Base-by-base conservation (phyloP, 805 yeast species). In the Tetrapisispora nanseiensis region DNA sequence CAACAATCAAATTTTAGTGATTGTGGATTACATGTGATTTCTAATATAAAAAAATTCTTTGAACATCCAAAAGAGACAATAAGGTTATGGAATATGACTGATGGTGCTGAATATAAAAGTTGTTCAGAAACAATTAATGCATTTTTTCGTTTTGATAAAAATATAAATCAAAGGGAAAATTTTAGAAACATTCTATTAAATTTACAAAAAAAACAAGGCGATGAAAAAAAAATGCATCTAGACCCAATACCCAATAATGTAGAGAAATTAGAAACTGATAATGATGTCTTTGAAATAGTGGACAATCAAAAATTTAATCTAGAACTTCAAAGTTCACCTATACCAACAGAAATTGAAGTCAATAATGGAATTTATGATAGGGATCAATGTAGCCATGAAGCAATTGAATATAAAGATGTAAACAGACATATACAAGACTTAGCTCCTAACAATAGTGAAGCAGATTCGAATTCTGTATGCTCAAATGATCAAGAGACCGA, bases 1-100 rank as follows among this genome's bases (percentile, higher is more conserved):
- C 78, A 72, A 46, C 98, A 92, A 55, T 78, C 79, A 22, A 92
- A 92, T 58, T 78, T 80, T 63, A 85, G 89, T 57, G 98, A 92
- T 59, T 92, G 98, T 65, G 98, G 98, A 1, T 76, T 92, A 19
- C 96, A 85, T 63, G 85, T 90, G 2, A 80, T 92, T 13, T 81
- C 80, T 51, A 87, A 83, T 52, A 71, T 80, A 11, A 67, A 68
- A 43, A 75, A 72, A 47, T 79, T 85, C 61, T 66, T 82, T 37
- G 63, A 65, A 20, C 61, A 74, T 33, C 75, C 78, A 0, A 51
- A 51, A 0, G 66, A 59, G 19, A 80, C 86, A 40, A 63, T 75
- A 34, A 56, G 56, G 34, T 47, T 74, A 10, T 77, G 84, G 84
- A 59, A 64, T 43, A 51, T 41, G 15, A 43, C 56, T 4, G 51